A percentile compares a stretch with the other conserved stretches of the same genome.
Conservation (phyloP, 352 stramenopile genomes). For the Globisporangium cystogenes region DNA sequence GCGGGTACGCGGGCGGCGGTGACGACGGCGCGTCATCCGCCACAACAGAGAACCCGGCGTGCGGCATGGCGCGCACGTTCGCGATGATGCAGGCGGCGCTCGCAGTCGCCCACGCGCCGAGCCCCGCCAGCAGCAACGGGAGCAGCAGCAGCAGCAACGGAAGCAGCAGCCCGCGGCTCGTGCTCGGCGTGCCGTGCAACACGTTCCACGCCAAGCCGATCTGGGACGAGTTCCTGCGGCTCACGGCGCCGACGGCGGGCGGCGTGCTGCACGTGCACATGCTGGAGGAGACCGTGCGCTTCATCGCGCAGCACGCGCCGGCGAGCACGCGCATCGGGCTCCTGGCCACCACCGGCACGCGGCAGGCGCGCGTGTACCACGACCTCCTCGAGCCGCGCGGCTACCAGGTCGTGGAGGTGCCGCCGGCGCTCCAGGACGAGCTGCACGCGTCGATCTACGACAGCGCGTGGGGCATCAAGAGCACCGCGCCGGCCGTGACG, state of each 20-base stretch:
- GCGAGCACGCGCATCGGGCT: conserved; percentile 45
- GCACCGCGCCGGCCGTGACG: conserved; percentile 52
- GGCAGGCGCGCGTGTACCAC: conserved; percentile 60
- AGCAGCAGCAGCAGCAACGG: not conserved
- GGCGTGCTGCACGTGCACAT: conserved; percentile 44
- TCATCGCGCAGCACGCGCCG: conserved; percentile 42
- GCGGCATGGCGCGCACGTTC: conserved; percentile 69
- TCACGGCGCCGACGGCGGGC: conserved; percentile 15
- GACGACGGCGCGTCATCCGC: not conserved
- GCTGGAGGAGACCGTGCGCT: conserved; percentile 62
- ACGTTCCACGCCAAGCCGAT: conserved; percentile 71
- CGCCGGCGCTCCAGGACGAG: conserved; percentile 38
- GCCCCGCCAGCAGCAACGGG: not conserved
- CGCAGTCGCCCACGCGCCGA: conserved; percentile 1
- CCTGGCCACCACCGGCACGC: conserved; percentile 63
- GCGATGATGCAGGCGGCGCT: conserved; percentile 59
- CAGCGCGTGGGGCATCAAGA: conserved; percentile 69
- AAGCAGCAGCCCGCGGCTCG: conserved; percentile 25
- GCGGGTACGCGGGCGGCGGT: conserved; percentile 5
- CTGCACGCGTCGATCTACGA: conserved; percentile 76
- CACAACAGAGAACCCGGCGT: conserved; percentile 48
- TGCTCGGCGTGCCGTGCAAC: conserved; percentile 66
- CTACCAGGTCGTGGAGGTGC: conserved; percentile 53
- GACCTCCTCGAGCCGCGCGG: conserved; percentile 56
- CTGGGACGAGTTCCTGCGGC: conserved; percentile 60